A percentile compares a stretch with the other conserved stretches of the same genome.
phyloP scores from a whole-genome alignment of 2,329 filamentous ascomycete species.

The Atkinsonella texensis region DNA sequence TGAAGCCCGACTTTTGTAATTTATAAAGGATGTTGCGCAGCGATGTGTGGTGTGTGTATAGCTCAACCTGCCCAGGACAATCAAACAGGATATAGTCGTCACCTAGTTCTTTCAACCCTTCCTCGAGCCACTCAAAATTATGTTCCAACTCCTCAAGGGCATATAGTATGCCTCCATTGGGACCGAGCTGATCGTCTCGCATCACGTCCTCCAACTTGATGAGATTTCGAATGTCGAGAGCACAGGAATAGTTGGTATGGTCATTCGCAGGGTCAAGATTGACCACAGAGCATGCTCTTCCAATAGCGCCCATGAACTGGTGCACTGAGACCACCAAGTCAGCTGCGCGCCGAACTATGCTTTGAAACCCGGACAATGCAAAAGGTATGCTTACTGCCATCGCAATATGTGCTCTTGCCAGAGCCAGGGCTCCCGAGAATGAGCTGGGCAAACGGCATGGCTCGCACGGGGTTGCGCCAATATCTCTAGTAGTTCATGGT shows the following conservation, averaged over 20 bases:
- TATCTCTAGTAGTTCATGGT: neutral
- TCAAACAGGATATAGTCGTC: slow-evolving; percentile 94
- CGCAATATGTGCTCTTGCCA: slow-evolving; percentile 95
- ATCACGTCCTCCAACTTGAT: slow-evolving; percentile 92
- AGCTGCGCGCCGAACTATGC: neutral
- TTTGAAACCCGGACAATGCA: no score
- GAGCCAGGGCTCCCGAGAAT: slow-evolving; percentile 89
- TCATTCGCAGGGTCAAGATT: slow-evolving; percentile 98
- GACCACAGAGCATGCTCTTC: slow-evolving; percentile 85
- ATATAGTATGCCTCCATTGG: slow-evolving; percentile 86
- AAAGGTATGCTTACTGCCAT: slow-evolving; percentile 59
- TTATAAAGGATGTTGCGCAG: slow-evolving; percentile 84
- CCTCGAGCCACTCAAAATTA: slow-evolving; percentile 85
- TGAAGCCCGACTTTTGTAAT: slow-evolving; percentile 82
- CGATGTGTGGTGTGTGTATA: slow-evolving; percentile 91
- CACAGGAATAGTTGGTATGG: slow-evolving; percentile 74
- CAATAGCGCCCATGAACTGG: slow-evolving; percentile 93
- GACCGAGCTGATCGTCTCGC: slow-evolving; percentile 78
- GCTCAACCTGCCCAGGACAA: slow-evolving; percentile 91
- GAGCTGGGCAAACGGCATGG: slow-evolving; percentile 59
- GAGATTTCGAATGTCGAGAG: slow-evolving; percentile 79
- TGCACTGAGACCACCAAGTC: slow-evolving; percentile 49
- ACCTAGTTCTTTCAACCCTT: slow-evolving; percentile 64
- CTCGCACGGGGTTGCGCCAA: slow-evolving; percentile 4
- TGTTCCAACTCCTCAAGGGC: slow-evolving; percentile 90